Conservation (phyloP, 305 asterid species). For the Fraxinus floribunda region DNA sequence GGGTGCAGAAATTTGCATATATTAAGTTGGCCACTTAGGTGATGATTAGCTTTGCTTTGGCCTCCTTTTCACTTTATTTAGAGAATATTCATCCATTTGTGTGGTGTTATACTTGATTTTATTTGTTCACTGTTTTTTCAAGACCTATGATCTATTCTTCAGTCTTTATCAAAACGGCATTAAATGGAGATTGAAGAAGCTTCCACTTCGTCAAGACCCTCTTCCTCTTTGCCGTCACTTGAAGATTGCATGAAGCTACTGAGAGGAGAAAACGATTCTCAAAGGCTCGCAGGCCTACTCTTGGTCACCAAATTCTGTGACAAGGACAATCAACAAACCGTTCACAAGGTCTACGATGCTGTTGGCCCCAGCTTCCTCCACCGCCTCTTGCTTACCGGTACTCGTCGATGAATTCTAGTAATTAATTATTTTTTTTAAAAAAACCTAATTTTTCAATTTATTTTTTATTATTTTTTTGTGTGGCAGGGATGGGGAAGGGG, state of each 20-base stretch:
- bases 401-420: neutral
- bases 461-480: neutral
- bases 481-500: constrained; percentile 55
- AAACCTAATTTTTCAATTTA: neutral
- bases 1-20: neutral
- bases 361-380: constrained; percentile 65
- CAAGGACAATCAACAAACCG: constrained; percentile 55
- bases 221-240: constrained; percentile 35
- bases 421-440: neutral
- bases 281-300: constrained; percentile 82
- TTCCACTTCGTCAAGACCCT: constrained; percentile 22
- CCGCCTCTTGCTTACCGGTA: constrained; percentile 80
- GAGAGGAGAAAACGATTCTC: constrained; percentile 73
- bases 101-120: neutral
- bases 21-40: neutral
- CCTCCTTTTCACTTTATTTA: neutral
- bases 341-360: constrained; percentile 64
- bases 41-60: neutral
- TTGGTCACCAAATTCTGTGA: constrained; percentile 70
- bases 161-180: neutral
- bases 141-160: neutral
- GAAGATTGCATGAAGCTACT: constrained; percentile 65
- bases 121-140: neutral
- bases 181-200: constrained; percentile 20
- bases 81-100: neutral